A percentile compares a stretch with the other conserved stretches of the same genome.
These are phyloP conservation scores for Cerioporus squamosus DNA, from an alignment of 1,284 basidiomycete genomes.

Conservation along the genomic window DNA sequence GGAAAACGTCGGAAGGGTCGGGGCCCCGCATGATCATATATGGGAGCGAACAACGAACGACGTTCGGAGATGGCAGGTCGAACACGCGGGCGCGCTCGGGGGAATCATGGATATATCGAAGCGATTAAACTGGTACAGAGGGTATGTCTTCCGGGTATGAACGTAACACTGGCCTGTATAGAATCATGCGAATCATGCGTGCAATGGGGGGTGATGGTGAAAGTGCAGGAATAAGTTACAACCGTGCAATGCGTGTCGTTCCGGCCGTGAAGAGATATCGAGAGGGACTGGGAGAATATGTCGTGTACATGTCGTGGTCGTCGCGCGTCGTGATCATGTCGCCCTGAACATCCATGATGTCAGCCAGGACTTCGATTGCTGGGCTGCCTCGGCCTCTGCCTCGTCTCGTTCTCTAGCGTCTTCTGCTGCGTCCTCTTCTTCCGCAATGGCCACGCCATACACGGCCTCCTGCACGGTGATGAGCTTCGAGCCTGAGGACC, in stretches of 20 bases:
- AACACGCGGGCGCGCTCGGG: constrained; percentile 26
- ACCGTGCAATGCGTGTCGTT: not conserved
- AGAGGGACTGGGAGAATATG: too few relatives aligned
- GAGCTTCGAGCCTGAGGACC: constrained; percentile 18
- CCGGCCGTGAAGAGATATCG: not conserved
- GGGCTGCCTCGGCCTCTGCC: constrained; percentile 51
- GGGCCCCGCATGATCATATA: constrained; percentile 26
- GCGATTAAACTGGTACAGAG: constrained; percentile 23
- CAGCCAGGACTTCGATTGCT: constrained; percentile 56
- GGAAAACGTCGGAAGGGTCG: constrained; percentile 32
- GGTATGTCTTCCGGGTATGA: constrained; percentile 25
- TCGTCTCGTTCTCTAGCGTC: constrained; percentile 54
- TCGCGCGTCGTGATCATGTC: not conserved
- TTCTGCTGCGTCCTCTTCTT: constrained; percentile 62
- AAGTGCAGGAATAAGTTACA: constrained; percentile 25
- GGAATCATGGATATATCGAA: constrained; percentile 32
- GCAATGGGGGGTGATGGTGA: constrained; percentile 6
- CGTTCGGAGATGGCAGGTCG: not conserved
- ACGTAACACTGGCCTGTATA: constrained; percentile 9
- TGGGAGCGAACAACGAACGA: not conserved
- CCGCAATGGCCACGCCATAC: constrained; percentile 64
- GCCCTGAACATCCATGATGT: constrained; percentile 66
- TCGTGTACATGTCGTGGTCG: constrained; percentile 17
- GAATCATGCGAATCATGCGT: not conserved
- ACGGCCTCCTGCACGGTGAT: constrained; percentile 63